Evolutionary conservation across 1,139 yeast genomes (phyloP).

Genomic region (Waltiozyma solani): DNA sequence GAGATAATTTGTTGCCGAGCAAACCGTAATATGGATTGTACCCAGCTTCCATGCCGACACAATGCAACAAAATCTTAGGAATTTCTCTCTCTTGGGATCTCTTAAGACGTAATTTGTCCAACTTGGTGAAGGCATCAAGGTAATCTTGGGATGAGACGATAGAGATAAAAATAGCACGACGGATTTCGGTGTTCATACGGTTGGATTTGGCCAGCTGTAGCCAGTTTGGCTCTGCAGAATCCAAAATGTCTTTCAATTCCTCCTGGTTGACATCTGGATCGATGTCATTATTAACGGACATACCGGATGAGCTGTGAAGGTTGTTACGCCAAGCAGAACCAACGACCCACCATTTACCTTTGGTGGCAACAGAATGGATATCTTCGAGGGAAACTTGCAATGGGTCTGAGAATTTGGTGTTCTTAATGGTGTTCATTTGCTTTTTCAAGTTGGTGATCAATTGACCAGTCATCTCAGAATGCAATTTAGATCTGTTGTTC

Average conservation of each 20-base stretch:
- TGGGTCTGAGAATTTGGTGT: constrained; percentile 52
- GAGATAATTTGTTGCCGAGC: constrained; percentile 68
- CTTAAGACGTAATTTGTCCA: constrained; percentile 72
- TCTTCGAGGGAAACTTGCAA: constrained; percentile 79
- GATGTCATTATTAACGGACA: constrained; percentile 3
- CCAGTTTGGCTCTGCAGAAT: constrained; percentile 60
- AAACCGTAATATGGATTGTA: constrained; percentile 90
- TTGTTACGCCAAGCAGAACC: constrained; percentile 95
- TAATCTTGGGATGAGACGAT: constrained; percentile 94
- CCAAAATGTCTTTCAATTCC: constrained; percentile 18
- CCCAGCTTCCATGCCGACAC: constrained; percentile 72
- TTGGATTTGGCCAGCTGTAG: constrained; percentile 74
- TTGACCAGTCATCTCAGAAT: constrained; percentile 35
- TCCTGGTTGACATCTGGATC: constrained; percentile 21
- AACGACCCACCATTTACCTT: constrained; percentile 98
- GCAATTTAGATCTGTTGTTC: constrained; percentile 55
- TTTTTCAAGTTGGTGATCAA: constrained; percentile 57
- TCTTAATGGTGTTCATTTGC: constrained; percentile 39
- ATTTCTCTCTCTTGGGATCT: constrained; percentile 83
- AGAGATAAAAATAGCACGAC: constrained; percentile 88
- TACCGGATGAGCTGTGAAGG: constrained; percentile 17
- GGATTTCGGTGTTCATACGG: constrained; percentile 90
- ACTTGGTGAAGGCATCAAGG: constrained; percentile 72
- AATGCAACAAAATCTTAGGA: constrained; percentile 76
- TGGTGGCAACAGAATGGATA: constrained; percentile 60